These are phyloP conservation scores for Sarocladiaceae sp. DNA, from an alignment of 2,329 filamentous ascomycete genomes.

Conservation along the genomic window DNA sequence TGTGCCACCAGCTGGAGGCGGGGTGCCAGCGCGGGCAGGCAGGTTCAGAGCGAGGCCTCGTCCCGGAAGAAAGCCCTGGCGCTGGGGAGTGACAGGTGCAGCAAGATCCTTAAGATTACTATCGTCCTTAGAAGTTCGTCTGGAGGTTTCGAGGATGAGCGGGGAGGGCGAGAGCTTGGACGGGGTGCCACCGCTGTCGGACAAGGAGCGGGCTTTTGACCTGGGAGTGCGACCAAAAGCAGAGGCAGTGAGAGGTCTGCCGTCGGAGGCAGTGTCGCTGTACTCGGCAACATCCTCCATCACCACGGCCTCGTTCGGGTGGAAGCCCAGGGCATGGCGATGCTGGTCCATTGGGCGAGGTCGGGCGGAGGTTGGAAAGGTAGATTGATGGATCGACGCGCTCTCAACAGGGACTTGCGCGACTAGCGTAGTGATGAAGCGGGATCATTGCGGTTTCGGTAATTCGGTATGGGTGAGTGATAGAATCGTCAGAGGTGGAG, in stretches of 20 bases:
- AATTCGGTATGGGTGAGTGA: too few species aligned
- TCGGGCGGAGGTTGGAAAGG: not conserved
- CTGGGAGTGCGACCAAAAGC: not conserved
- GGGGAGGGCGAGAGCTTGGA: slow-evolving; percentile 53
- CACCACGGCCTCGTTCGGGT: not conserved
- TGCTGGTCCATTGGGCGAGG: slow-evolving; percentile 1
- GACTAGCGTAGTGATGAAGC: not conserved
- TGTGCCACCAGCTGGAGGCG: slow-evolving; percentile 25
- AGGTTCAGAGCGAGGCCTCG: slow-evolving; percentile 46
- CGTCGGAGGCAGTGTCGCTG: slow-evolving; percentile 6
- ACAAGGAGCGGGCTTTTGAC: slow-evolving; percentile 55
- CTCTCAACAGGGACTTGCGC: slow-evolving; percentile 1
- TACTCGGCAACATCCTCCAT: slow-evolving; percentile 8
- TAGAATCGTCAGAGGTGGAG: too few species aligned
- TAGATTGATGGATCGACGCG: slow-evolving; percentile 1
- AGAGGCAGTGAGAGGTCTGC: not conserved
- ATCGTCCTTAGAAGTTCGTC: slow-evolving; percentile 60
- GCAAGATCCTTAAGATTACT: slow-evolving; percentile 41
- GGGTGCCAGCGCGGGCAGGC: slow-evolving; percentile 28
- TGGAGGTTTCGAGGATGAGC: slow-evolving; percentile 45
- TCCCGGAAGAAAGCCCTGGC: slow-evolving; percentile 50
- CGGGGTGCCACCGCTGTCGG: slow-evolving; percentile 54
- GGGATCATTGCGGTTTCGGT: slow-evolving; percentile 6
- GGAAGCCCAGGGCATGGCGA: slow-evolving; percentile 1
- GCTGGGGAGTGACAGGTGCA: slow-evolving; percentile 64